Evolutionary conservation across 2,329 filamentous ascomycete genomes (phyloP).

Genomic region (Ilyonectria destructans): DNA sequence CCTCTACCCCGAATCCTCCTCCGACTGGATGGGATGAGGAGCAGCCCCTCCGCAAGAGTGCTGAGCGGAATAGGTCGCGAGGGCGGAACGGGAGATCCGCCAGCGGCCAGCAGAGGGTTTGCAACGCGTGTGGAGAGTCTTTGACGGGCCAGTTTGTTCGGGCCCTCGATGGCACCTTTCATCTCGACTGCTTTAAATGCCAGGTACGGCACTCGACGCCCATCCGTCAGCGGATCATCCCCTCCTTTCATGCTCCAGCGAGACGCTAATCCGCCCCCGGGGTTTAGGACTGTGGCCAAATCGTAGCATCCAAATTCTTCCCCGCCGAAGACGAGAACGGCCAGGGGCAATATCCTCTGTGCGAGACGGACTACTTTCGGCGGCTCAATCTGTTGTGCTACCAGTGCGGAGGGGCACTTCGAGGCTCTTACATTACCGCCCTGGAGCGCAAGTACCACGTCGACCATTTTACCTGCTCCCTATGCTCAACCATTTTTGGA

Average conservation of each 20-base stretch:
- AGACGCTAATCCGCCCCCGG: slow-evolving; percentile 38
- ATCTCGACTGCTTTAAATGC: slow-evolving; percentile 98
- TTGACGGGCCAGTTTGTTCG: slow-evolving; percentile 97
- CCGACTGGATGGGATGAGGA: slow-evolving; percentile 59
- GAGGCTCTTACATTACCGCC: slow-evolving; percentile 98
- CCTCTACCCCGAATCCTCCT: slow-evolving; percentile 52
- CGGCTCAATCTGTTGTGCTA: slow-evolving; percentile 92
- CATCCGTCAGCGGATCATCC: slow-evolving; percentile 6
- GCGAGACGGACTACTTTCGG: slow-evolving; percentile 98
- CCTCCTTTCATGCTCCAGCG: slow-evolving; percentile 13
- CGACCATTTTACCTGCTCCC: slow-evolving; percentile 98
- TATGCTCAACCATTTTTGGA: slow-evolving; percentile 97
- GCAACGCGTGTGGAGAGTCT: slow-evolving; percentile 90
- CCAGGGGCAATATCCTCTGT: slow-evolving; percentile 90
- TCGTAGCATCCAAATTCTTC: slow-evolving; percentile 99
- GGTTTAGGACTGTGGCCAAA: slow-evolving; percentile 91
- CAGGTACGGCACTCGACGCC: slow-evolving; percentile 70
- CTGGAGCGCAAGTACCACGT: slow-evolving; percentile 99
- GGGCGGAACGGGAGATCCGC: slow-evolving; percentile 68
- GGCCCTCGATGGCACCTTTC: slow-evolving; percentile 93
- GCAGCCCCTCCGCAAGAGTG: slow-evolving; percentile 63
- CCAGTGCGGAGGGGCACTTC: slow-evolving; percentile 91
- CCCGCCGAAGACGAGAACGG: slow-evolving; percentile 93
- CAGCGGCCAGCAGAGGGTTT: slow-evolving; percentile 76
- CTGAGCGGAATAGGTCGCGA: slow-evolving; percentile 72